A percentile compares a stretch with the other conserved stretches of the same genome.
Evolutionary conservation across 805 yeast species (phyloP).

Genomic region (Schizosaccharomyces japonicus): DNA sequence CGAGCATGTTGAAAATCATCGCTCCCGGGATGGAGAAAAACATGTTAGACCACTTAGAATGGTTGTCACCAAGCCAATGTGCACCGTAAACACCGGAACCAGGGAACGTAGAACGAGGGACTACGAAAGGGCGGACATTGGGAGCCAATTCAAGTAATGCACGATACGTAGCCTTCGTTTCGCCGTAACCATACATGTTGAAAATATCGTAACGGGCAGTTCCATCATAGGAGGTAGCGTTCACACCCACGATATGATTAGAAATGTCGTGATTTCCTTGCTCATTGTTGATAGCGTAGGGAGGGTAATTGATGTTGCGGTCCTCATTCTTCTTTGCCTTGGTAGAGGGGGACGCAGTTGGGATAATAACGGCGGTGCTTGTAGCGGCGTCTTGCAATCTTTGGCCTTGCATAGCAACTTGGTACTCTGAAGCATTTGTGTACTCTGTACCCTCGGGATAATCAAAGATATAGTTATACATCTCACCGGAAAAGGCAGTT

Average conservation of each 20-base stretch:
- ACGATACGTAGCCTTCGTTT: slow-evolving; percentile 8
- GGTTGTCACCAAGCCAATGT: slow-evolving; percentile 74
- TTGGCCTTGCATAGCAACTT: slow-evolving; percentile 7
- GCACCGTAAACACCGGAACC: slow-evolving; percentile 67
- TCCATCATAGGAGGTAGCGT: slow-evolving; percentile 16
- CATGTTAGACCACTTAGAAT: slow-evolving; percentile 56
- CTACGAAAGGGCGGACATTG: slow-evolving; percentile 30
- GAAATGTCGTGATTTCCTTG: slow-evolving; percentile 10
- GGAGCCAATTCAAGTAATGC: slow-evolving; percentile 3
- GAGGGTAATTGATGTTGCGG: slow-evolving; percentile 18
- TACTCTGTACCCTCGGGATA: slow-evolving; percentile 4
- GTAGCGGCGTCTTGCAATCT: too few species aligned
- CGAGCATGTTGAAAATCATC: slow-evolving; percentile 19
- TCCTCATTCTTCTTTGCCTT: slow-evolving; percentile 9
- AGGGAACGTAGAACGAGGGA: slow-evolving; percentile 49
- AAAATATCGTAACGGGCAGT: slow-evolving; percentile 16
- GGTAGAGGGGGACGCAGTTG: neutral
- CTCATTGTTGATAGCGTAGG: slow-evolving; percentile 16
- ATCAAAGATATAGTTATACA: neutral
- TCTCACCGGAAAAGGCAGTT: slow-evolving; percentile 1
- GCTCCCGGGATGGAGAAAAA: slow-evolving; percentile 52
- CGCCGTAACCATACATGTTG: slow-evolving; percentile 14
- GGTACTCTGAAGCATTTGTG: slow-evolving; percentile 8
- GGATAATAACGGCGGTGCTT: too few species aligned
- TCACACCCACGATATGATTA: slow-evolving; percentile 15